Base-by-base conservation (phyloP, 768 basidiomycete species). In the Neoboletus magnificus region DNA sequence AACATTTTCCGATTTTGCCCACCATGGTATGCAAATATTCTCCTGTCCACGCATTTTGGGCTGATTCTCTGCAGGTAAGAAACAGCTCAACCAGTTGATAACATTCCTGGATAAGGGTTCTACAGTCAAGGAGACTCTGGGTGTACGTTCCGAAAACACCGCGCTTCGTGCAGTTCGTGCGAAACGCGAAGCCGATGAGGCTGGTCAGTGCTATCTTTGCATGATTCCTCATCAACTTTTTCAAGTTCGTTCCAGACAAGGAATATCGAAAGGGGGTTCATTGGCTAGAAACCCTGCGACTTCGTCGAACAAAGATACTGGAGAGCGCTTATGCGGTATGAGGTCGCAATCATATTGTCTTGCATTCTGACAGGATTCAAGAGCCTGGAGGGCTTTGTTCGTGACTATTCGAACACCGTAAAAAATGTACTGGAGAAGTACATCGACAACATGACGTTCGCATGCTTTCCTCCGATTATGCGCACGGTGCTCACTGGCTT, bases 111-210 rank as follows among this genome's bases (percentile, higher is more conserved):
- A 91, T 69, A 89, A 91, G 69, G 83, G 86, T 54, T 81, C 81
- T 36, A 76, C 79, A 61, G 79, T 79, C 20, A 87, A 85, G 61
- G 87, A 89, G 56, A 72, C 76, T 12, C 66, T 82, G 47, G 82
- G 82, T 30, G 79, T 80, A 13, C 79, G 84, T 33, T 67, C 76
- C 42, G 82, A 86, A 64, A 87, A 79, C 55, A 77, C 77, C 50
- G 86, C 92, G 1, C 74, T 94, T 56, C 82, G 86, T 49, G 81
- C 84, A 25, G 89, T 92, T 18, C 85, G 88, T 39, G 84, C 89
- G 23, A 95, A 93, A 73, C 79, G 94, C 47, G 93, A 97, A 61
- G 86, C 89, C 5, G 93, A 96, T 35, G 93, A 96, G 69, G 93
- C 93, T 55, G 90, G 92, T 89, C 55, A 58, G 79, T 68, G 18